These are phyloP conservation scores for Globisporangium parvum DNA, from an alignment of 352 stramenopile species.

Conservation along the genomic window DNA sequence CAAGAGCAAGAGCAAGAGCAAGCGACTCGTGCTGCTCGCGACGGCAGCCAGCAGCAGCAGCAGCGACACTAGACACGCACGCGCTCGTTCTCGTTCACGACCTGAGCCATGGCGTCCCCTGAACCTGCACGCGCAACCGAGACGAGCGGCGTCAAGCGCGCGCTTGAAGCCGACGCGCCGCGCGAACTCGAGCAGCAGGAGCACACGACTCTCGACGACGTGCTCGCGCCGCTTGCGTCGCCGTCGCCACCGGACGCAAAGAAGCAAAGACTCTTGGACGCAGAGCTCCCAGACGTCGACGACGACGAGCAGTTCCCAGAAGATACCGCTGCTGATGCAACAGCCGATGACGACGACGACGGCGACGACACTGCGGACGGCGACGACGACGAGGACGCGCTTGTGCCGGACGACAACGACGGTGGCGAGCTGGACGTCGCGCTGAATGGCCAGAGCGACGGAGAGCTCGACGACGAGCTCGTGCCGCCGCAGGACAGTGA, in stretches of 20 bases:
- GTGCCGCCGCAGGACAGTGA: constrained; percentile 11
- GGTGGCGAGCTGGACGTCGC: too few species aligned
- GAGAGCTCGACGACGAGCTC: constrained; percentile 6
- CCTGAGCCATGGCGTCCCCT: too few species aligned
- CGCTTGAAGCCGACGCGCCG: neutral
- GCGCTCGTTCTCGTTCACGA: too few species aligned
- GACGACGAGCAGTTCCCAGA: constrained; percentile 32
- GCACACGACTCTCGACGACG: constrained; percentile 60
- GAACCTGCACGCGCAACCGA: too few species aligned
- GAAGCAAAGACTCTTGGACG: constrained; percentile 37
- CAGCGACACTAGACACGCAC: too few species aligned
- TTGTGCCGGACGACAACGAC: constrained; percentile 9
- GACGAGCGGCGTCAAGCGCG: neutral
- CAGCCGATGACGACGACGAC: constrained; percentile 4
- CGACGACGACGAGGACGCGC: constrained; percentile 11
- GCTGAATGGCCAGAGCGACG: neutral
- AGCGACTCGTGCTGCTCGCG: too few species aligned
- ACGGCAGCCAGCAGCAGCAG: too few species aligned
- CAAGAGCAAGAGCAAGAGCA: too few species aligned
- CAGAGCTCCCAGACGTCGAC: constrained; percentile 42
- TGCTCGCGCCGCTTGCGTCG: constrained; percentile 23
- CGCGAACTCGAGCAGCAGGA: constrained; percentile 20
- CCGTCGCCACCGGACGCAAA: constrained; percentile 29
- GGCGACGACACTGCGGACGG: constrained; percentile 7
- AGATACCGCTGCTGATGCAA: too few species aligned